A percentile compares a stretch with the other conserved stretches of the same genome.
phyloP scores from a whole-genome alignment of 306 rosid genomes.

The Adenanthera pavonina region DNA sequence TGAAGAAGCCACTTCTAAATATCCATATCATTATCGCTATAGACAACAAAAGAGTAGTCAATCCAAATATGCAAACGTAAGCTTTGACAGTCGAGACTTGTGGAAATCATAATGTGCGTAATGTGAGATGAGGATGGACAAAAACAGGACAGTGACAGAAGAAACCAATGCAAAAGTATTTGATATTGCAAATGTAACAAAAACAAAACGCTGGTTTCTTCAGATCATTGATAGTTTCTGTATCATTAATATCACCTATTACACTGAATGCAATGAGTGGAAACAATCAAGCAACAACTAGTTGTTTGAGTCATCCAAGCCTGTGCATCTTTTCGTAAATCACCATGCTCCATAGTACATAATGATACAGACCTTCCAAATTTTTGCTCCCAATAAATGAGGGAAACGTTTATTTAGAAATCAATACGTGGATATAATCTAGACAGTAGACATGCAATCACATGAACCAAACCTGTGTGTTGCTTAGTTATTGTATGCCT shows the following conservation, averaged over 20 bases:
- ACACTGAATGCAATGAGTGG: neutral
- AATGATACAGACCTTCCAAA: slow-evolving; percentile 17
- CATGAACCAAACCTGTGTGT: no score
- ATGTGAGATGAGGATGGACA: neutral
- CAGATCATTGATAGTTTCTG: slow-evolving; percentile 27
- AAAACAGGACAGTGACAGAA: neutral
- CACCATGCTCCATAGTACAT: slow-evolving; percentile 42
- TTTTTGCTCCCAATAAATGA: slow-evolving; percentile 24
- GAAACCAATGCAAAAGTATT: neutral
- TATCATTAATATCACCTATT: slow-evolving; percentile 34
- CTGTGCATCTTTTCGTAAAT: slow-evolving; percentile 33
- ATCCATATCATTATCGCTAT: slow-evolving; percentile 33
- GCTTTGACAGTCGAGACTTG: neutral
- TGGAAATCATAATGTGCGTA: neutral
- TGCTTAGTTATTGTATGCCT: no score
- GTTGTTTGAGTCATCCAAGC: slow-evolving; percentile 59
- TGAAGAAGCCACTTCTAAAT: slow-evolving; percentile 47
- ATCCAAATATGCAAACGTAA: neutral
- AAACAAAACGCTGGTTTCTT: neutral
- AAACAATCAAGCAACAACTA: slow-evolving; percentile 36
- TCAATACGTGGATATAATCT: neutral
- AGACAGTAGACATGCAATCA: no score
- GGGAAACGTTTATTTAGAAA: slow-evolving; percentile 23
- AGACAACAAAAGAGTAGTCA: neutral
- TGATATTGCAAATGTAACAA: neutral